phyloP scores from a whole-genome alignment of 1,284 basidiomycete genomes.

The Trichosporon coremiiforme region DNA sequence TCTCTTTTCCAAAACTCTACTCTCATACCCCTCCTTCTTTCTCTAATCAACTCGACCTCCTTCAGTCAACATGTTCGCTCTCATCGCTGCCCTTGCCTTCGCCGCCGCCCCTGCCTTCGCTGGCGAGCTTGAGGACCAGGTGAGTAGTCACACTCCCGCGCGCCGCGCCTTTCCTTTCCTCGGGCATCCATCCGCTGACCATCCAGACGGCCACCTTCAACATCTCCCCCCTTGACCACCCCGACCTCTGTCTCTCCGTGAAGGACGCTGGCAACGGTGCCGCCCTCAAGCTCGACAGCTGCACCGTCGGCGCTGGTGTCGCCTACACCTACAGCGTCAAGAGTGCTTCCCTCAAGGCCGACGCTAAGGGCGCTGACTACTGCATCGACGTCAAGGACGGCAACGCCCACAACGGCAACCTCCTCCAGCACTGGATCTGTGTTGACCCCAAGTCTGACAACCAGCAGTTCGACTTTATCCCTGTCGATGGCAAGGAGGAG shows the following conservation, averaged over 20 bases:
- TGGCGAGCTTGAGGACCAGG: constrained; percentile 4
- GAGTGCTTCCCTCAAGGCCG: constrained; percentile 31
- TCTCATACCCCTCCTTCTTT: constrained; percentile 8
- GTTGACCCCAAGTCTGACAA: constrained; percentile 42
- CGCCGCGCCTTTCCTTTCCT: neutral
- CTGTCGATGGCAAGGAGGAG: constrained; percentile 10
- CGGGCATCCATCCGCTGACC: neutral
- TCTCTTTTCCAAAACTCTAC: constrained; percentile 16
- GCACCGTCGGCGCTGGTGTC: constrained; percentile 33
- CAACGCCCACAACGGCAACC: constrained; percentile 42
- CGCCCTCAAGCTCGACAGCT: constrained; percentile 39
- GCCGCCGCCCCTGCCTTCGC: constrained; percentile 27
- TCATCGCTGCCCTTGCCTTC: constrained; percentile 25
- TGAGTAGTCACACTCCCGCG: constrained; percentile 29
- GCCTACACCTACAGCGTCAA: constrained; percentile 38
- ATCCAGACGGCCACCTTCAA: constrained; percentile 9
- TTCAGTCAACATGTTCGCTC: constrained; percentile 21
- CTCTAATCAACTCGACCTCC: neutral
- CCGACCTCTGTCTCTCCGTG: constrained; percentile 46
- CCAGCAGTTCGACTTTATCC: constrained; percentile 40
- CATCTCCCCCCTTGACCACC: constrained; percentile 41
- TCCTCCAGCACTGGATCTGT: constrained; percentile 47
- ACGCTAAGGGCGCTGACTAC: constrained; percentile 31
- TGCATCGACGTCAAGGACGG: constrained; percentile 49
- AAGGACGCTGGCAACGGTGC: constrained; percentile 36